A percentile compares a stretch with the other conserved stretches of the same genome.
Evolutionary conservation across 2,329 filamentous ascomycete species (phyloP).

Genomic region (Colletotrichum shisoi): DNA sequence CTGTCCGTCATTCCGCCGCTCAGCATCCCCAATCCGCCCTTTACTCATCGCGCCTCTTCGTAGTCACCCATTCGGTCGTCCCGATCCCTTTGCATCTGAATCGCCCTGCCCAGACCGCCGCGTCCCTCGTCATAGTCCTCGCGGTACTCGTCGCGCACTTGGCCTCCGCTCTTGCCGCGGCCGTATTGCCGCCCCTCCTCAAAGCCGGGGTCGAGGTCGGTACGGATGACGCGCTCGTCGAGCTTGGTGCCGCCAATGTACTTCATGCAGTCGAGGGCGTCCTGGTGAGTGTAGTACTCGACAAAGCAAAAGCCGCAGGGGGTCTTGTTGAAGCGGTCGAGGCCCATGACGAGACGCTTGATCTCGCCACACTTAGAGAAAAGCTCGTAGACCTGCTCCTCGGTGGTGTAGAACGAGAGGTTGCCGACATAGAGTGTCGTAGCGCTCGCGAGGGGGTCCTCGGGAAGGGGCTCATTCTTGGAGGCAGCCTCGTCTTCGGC

Average conservation of each 20-base stretch:
- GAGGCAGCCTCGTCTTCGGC: conserved; percentile 55
- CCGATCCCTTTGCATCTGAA: conserved; percentile 61
- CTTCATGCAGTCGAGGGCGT: conserved; percentile 97
- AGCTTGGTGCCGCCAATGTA: conserved; percentile 98
- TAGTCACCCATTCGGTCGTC: conserved; percentile 47
- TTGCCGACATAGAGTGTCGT: conserved; percentile 98
- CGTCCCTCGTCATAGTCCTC: conserved; percentile 96
- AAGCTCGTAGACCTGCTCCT: conserved; percentile 97
- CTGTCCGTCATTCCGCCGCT: conserved; percentile 39
- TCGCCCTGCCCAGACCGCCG: conserved; percentile 84
- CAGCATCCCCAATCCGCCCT: conserved; percentile 29
- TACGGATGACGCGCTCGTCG: conserved; percentile 94
- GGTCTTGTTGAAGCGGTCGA: conserved; percentile 96
- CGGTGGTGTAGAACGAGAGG: conserved; percentile 97
- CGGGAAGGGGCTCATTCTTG: conserved; percentile 60
- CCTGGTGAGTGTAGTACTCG: conserved; percentile 97
- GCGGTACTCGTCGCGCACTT: conserved; percentile 96
- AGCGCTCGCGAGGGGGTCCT: conserved; percentile 84
- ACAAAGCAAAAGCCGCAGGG: conserved; percentile 99
- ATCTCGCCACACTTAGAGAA: conserved; percentile 98
- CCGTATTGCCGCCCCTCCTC: conserved; percentile 96
- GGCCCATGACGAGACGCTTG: conserved; percentile 96
- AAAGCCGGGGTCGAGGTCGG: conserved; percentile 94
- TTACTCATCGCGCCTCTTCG: conserved; percentile 47
- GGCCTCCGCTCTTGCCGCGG: conserved; percentile 91